These are phyloP conservation scores for Carpinus viminea DNA, from an alignment of 306 rosid species.

Conservation along the genomic window DNA sequence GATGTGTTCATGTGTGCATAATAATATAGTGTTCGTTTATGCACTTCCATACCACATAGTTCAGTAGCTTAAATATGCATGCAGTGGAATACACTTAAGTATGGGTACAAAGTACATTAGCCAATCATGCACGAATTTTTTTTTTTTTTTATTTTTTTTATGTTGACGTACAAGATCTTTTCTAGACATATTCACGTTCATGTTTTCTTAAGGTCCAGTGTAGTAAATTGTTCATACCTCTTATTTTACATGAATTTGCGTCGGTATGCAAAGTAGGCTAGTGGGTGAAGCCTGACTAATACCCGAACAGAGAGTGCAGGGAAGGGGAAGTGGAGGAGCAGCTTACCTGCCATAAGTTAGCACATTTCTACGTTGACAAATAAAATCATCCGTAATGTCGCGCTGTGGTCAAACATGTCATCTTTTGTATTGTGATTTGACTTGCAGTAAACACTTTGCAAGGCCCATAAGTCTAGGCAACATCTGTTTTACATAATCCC, in stretches of 20 bases:
- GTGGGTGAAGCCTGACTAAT: not conserved
- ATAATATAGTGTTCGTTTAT: not conserved
- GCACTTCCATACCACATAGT: not conserved
- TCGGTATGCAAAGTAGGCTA: not conserved
- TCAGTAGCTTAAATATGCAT: not conserved
- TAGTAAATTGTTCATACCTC: not conserved
- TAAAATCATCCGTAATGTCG: not conserved
- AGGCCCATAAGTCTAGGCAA: not conserved
- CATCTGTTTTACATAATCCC: constrained; percentile 16
- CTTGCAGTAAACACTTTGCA: not conserved
- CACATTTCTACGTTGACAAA: not conserved
- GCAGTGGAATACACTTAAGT: not conserved
- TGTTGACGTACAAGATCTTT: not conserved
- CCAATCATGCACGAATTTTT: not conserved
- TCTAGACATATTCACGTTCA: not conserved
- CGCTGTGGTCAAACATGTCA: not conserved
- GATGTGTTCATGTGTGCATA: not conserved
- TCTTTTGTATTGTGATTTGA: not conserved
- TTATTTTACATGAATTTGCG: not conserved
- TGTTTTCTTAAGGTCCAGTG: not conserved
- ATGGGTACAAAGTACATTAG: not conserved
- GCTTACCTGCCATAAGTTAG: not conserved
- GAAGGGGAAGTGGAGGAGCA: not conserved
- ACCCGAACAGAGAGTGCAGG: not conserved
- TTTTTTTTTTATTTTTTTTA: not conserved